Conservation (phyloP, 345 rosid genomes). For the Cardamine resedifolia region DNA sequence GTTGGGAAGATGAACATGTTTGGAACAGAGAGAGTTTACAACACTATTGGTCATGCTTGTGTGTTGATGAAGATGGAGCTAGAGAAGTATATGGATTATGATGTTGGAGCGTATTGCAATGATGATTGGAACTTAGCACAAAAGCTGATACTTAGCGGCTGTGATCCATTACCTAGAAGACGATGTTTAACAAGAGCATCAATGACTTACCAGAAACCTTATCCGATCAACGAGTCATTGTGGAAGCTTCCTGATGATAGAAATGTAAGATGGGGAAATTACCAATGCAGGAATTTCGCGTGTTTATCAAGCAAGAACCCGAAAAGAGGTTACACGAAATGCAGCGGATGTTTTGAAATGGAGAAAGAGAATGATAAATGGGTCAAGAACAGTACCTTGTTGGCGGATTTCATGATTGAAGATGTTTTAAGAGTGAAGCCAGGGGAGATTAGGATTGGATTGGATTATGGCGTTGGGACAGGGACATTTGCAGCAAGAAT, state of each 20-base stretch:
- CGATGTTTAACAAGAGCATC: slow-evolving; percentile 84
- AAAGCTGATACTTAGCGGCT: slow-evolving; percentile 65
- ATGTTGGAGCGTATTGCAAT: slow-evolving; percentile 77
- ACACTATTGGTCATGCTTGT: slow-evolving; percentile 82
- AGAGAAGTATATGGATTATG: slow-evolving; percentile 85
- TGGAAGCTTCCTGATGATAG: slow-evolving; percentile 83
- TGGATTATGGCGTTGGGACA: slow-evolving; percentile 70
- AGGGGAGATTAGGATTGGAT: slow-evolving; percentile 63
- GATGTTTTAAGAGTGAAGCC: slow-evolving; percentile 67
- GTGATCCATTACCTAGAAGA: slow-evolving; percentile 86
- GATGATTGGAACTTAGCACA: slow-evolving; percentile 87
- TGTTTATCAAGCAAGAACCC: slow-evolving; percentile 66
- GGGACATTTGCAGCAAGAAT: slow-evolving; percentile 92
- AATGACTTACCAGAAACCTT: slow-evolving; percentile 73
- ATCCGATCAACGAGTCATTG: slow-evolving; percentile 72
- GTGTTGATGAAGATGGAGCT: slow-evolving; percentile 64
- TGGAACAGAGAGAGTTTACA: slow-evolving; percentile 65
- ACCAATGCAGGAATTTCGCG: slow-evolving; percentile 67
- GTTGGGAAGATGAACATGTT: slow-evolving; percentile 62
- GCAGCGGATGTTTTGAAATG: slow-evolving; percentile 84
- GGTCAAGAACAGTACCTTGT: slow-evolving; percentile 52
- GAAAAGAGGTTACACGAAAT: slow-evolving; percentile 67
- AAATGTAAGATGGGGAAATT: slow-evolving; percentile 81
- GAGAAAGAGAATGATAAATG: slow-evolving; percentile 76
- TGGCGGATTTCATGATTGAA: slow-evolving; percentile 53